These are phyloP conservation scores for Nepenthes alata DNA, from an alignment of 179 eudicot species.

Conservation along the genomic window DNA sequence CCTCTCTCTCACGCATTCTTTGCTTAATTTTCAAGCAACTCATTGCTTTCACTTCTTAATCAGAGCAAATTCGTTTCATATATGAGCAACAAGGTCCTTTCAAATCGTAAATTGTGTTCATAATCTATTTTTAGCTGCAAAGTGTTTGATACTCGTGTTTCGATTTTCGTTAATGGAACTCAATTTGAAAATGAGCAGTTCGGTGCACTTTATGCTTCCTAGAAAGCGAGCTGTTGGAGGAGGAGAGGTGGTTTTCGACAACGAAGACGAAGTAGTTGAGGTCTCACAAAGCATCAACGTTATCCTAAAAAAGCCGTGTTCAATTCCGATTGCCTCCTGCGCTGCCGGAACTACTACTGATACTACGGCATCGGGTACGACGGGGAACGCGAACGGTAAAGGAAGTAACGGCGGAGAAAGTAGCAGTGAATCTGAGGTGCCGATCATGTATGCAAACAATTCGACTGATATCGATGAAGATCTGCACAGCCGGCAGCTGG, in stretches of 20 bases:
- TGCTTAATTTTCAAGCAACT: constrained; percentile 2
- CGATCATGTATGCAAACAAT: constrained; percentile 19
- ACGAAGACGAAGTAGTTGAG: constrained; percentile 2
- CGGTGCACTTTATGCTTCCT: constrained; percentile 17
- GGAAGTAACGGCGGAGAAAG: constrained; percentile 5
- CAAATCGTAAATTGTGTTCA: background rate
- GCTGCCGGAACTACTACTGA: background rate
- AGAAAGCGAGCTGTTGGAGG: constrained; percentile 12
- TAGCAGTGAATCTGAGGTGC: constrained; percentile 11
- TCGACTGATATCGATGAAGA: constrained; percentile 74
- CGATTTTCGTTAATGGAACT: constrained; percentile 3
- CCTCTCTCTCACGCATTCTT: background rate
- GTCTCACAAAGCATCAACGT: constrained; percentile 8
- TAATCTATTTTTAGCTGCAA: background rate
- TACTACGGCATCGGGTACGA: background rate
- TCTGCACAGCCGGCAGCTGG: constrained; percentile 94
- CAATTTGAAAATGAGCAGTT: constrained; percentile 7
- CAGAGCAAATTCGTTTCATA: background rate
- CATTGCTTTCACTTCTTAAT: background rate
- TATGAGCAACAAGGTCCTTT: background rate
- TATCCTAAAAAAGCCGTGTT: constrained; percentile 9
- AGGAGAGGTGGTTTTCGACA: constrained; percentile 4
- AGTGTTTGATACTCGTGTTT: background rate
- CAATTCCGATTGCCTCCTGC: constrained; percentile 1
- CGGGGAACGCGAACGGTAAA: constrained; percentile 8